phyloP scores from a whole-genome alignment of 2,329 filamentous ascomycete species.

The Curvularia lunata region DNA sequence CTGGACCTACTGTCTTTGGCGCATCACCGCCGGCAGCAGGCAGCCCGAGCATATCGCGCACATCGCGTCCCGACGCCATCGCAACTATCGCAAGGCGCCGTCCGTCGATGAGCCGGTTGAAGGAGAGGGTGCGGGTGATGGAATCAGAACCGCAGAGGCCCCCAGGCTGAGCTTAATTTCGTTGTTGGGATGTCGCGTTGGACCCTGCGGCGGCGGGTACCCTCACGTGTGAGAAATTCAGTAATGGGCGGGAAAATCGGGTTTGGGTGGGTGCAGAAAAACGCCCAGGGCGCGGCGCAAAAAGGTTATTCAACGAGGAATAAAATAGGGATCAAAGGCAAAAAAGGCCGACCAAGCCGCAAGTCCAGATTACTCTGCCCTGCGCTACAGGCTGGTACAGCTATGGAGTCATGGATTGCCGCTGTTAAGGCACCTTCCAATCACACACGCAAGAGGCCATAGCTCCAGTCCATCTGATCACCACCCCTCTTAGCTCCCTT shows the following conservation, averaged over 20 bases:
- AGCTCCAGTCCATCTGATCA: conserved; percentile 16
- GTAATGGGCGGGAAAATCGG: conserved; percentile 7
- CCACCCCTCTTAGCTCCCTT: conserved; percentile 10
- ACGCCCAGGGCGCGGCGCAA: conserved; percentile 12
- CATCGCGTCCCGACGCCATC: conserved; percentile 62
- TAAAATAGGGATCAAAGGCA: background rate
- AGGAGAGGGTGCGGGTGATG: conserved; percentile 35
- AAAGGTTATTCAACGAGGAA: conserved; percentile 2
- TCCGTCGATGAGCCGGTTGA: conserved; percentile 26
- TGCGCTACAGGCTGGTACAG: conserved; percentile 18
- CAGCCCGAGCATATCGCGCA: conserved; percentile 87
- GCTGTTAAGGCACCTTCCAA: conserved; percentile 22
- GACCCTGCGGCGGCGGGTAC: conserved; percentile 17
- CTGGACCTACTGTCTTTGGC: conserved; percentile 44
- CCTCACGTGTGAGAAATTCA: conserved; percentile 17
- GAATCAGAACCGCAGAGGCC: conserved; percentile 22
- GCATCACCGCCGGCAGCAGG: conserved; percentile 59
- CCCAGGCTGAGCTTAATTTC: conserved; percentile 34
- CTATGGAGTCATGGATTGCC: conserved; percentile 23
- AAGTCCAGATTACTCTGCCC: conserved; percentile 11
- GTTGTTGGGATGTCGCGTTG: conserved; percentile 21
- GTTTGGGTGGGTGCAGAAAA: conserved; percentile 4
- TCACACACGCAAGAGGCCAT: conserved; percentile 20
- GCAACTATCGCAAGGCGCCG: conserved; percentile 27
- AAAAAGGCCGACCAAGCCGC: conserved; percentile 3